Evolutionary conservation across 176 grass and related monocot species (phyloP).

Genomic region (Aegilops umbellulata): DNA sequence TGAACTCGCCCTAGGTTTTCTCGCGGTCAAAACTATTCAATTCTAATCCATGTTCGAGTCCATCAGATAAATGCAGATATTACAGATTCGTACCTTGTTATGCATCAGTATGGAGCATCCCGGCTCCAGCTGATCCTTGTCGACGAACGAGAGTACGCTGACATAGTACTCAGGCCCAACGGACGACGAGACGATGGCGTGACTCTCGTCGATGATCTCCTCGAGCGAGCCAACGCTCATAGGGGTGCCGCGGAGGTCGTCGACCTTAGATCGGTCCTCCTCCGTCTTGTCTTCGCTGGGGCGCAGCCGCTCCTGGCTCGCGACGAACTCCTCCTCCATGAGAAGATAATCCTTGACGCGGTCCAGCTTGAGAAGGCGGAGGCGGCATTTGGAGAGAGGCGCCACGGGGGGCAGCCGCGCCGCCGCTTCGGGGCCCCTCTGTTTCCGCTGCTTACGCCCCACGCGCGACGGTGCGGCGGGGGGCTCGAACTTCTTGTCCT

Average conservation of each 20-base stretch:
- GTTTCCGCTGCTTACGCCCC: slow-evolving; percentile 69
- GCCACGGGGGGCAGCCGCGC: slow-evolving; percentile 63
- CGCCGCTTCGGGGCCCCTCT: slow-evolving; percentile 71
- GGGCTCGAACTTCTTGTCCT: slow-evolving; percentile 67
- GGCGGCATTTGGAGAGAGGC: slow-evolving; percentile 79
- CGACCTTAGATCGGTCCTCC: slow-evolving; percentile 85
- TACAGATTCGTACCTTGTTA: slow-evolving; percentile 55
- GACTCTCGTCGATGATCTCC: slow-evolving; percentile 89
- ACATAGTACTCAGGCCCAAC: slow-evolving; percentile 89
- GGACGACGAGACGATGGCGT: slow-evolving; percentile 68
- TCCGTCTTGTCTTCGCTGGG: slow-evolving; percentile 81
- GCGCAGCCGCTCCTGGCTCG: slow-evolving; percentile 63
- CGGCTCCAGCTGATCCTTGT: slow-evolving; percentile 90
- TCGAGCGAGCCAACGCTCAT: slow-evolving; percentile 84
- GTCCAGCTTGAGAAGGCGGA: slow-evolving; percentile 78
- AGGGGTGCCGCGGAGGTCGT: slow-evolving; percentile 73
- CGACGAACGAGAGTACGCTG: slow-evolving; percentile 68
- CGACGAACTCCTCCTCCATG: slow-evolving; percentile 86
- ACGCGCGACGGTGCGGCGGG: slow-evolving; percentile 72
- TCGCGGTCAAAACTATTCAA: not conserved
- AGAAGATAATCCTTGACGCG: slow-evolving; percentile 83
- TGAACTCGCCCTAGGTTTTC: slow-evolving; percentile 8
- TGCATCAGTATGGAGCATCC: slow-evolving; percentile 85
- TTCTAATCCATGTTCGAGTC: not conserved
- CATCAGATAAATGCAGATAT: not conserved